Conservation (phyloP, 306 rosid genomes). For the Rosa chinensis region DNA sequence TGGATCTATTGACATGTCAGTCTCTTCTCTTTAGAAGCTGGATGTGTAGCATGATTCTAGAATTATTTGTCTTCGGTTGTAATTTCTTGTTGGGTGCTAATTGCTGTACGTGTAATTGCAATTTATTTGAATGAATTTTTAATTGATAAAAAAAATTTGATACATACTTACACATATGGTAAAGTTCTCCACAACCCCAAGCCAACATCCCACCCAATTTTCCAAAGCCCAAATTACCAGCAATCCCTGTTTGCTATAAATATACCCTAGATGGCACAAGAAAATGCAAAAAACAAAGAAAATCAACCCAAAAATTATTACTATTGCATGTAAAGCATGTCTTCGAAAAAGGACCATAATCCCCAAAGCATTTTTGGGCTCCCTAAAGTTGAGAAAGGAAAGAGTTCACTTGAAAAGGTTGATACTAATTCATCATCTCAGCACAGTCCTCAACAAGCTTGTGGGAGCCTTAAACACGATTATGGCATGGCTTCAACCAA, state of each 20-base stretch:
- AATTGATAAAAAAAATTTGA: neutral
- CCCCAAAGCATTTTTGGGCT: neutral
- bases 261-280: neutral
- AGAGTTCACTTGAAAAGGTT: no score
- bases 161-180: neutral
- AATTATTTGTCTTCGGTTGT: no score
- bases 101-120: no score
- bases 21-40: no score
- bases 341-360: neutral
- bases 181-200: neutral
- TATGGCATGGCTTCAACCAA: neutral
- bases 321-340: neutral
- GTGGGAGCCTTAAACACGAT: neutral
- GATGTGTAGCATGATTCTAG: no score
- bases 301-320: neutral
- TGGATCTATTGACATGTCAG: no score
- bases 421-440: no score
- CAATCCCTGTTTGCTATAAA: neutral
- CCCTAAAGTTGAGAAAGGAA: neutral
- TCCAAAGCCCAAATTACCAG: neutral
- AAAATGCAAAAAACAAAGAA: no score
- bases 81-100: no score
- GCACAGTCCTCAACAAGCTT: neutral
- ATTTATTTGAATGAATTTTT: no score
- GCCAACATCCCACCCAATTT: neutral